phyloP scores from a whole-genome alignment of 257 asterid species.

The Lantana camara region DNA sequence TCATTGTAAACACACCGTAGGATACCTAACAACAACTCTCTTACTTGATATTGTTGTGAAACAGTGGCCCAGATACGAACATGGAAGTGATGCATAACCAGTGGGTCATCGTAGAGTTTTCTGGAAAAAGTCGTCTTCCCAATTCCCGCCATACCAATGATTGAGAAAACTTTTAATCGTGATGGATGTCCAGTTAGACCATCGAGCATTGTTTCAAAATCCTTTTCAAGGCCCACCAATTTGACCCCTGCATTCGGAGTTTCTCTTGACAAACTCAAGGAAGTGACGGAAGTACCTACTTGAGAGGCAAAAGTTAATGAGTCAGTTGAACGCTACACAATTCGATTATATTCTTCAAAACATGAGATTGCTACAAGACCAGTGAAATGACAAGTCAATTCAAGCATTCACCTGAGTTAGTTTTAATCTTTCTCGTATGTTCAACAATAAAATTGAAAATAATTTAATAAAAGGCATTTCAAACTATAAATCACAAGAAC shows the following conservation, averaged over 20 bases:
- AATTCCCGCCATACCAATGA: too few relatives aligned
- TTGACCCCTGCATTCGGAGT: too few relatives aligned
- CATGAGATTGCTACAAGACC: background rate
- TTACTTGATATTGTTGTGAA: conserved; percentile 3
- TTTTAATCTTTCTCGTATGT: background rate
- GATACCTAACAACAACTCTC: conserved; percentile 15
- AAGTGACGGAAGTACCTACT: conserved; percentile 1
- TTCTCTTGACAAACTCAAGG: background rate
- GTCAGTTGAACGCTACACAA: too few relatives aligned
- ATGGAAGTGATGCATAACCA: conserved; percentile 6
- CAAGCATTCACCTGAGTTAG: too few relatives aligned
- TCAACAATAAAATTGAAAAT: background rate
- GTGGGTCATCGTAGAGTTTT: conserved; percentile 4
- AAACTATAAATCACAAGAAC: background rate
- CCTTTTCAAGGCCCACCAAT: too few relatives aligned
- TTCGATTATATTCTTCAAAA: background rate
- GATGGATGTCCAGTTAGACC: too few relatives aligned
- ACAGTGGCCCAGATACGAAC: conserved; percentile 15
- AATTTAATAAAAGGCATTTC: background rate
- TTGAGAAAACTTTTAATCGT: too few relatives aligned
- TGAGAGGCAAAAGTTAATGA: background rate
- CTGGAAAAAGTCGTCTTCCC: too few relatives aligned
- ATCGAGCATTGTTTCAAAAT: too few relatives aligned
- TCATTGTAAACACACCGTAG: conserved; percentile 1
- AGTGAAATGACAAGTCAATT: too few relatives aligned